A percentile compares a stretch with the other conserved stretches of the same genome.
Evolutionary conservation across 2,329 filamentous ascomycete species (phyloP).

Genomic region (Hypoxylon sp.): DNA sequence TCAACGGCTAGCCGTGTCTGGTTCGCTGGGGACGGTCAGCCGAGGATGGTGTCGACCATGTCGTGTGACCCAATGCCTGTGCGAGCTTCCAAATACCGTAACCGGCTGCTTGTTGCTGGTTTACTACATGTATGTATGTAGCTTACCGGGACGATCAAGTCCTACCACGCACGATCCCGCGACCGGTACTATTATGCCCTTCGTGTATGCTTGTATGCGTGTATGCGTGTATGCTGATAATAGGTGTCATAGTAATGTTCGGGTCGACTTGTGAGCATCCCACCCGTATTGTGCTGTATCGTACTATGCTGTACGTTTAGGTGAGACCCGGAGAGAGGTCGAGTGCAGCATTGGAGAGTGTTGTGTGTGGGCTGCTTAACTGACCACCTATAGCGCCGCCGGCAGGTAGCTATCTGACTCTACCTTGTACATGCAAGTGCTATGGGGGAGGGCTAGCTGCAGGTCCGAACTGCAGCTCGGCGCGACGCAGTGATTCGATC

Average conservation of each 20-base stretch:
- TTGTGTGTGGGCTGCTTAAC: not conserved
- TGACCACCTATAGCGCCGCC: not conserved
- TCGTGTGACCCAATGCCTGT: constrained; percentile 31
- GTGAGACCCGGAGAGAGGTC: not conserved
- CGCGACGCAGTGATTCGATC: constrained; percentile 5
- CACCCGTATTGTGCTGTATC: not conserved
- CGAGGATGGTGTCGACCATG: constrained; percentile 27
- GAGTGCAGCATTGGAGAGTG: not conserved
- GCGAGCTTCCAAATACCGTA: constrained; percentile 8
- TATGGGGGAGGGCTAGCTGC: constrained; percentile 32
- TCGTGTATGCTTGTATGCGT: constrained; percentile 6
- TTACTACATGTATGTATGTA: no score
- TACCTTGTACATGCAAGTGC: no score
- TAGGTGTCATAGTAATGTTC: constrained; percentile 15
- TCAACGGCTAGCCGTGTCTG: no score
- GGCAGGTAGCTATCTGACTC: not conserved
- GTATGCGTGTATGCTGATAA: constrained; percentile 32
- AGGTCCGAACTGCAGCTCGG: constrained; percentile 23
- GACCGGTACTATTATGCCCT: constrained; percentile 9
- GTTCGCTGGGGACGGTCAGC: constrained; percentile 26
- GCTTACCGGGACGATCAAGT: constrained; percentile 1
- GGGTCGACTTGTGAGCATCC: not conserved
- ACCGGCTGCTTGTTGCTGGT: no score
- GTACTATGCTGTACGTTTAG: not conserved
- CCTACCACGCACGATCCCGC: constrained; percentile 9